Percentiles rank a stretch among this genome's conserved stretches.
These are phyloP conservation scores for Candida boleticola DNA, from an alignment of 805 yeast species.

Conservation along the genomic window DNA sequence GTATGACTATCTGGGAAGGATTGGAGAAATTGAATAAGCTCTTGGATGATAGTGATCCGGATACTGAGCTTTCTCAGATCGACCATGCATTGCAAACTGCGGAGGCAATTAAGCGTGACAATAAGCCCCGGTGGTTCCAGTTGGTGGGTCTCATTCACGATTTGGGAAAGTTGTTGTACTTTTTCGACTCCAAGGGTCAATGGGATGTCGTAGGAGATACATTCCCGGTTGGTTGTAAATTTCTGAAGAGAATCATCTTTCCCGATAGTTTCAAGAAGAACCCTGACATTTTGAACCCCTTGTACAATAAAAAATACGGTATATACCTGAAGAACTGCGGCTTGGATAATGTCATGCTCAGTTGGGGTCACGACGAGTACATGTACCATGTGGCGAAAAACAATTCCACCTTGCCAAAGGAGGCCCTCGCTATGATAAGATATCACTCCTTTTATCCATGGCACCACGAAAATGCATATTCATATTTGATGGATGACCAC, in stretches of 20 bases:
- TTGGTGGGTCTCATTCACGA: slow-evolving; percentile 72
- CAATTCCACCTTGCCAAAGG: slow-evolving; percentile 61
- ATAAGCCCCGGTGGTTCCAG: slow-evolving; percentile 75
- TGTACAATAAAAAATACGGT: slow-evolving; percentile 65
- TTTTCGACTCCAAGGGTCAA: slow-evolving; percentile 70
- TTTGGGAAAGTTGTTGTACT: slow-evolving; percentile 65
- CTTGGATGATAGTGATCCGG: slow-evolving; percentile 73
- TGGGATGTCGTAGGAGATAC: slow-evolving; percentile 85
- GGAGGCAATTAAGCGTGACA: slow-evolving; percentile 66
- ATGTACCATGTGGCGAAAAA: slow-evolving; percentile 70
- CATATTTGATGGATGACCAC: slow-evolving; percentile 60
- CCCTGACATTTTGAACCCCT: slow-evolving; percentile 61
- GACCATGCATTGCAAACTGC: slow-evolving; percentile 78
- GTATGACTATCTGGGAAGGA: slow-evolving; percentile 74
- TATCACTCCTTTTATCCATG: slow-evolving; percentile 77
- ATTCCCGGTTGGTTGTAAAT: slow-evolving; percentile 71
- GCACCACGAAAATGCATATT: slow-evolving; percentile 70
- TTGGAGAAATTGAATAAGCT: slow-evolving; percentile 57
- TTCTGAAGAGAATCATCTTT: slow-evolving; percentile 56
- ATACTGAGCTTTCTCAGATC: slow-evolving; percentile 69
- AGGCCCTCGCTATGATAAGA: slow-evolving; percentile 70
- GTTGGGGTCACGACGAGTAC: slow-evolving; percentile 81
- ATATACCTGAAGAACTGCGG: slow-evolving; percentile 66
- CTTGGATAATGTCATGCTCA: slow-evolving; percentile 63
- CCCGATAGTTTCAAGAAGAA: slow-evolving; percentile 58